Evolutionary conservation across 2,329 filamentous ascomycete species (phyloP).

Genomic region (Didymella pinodella): DNA sequence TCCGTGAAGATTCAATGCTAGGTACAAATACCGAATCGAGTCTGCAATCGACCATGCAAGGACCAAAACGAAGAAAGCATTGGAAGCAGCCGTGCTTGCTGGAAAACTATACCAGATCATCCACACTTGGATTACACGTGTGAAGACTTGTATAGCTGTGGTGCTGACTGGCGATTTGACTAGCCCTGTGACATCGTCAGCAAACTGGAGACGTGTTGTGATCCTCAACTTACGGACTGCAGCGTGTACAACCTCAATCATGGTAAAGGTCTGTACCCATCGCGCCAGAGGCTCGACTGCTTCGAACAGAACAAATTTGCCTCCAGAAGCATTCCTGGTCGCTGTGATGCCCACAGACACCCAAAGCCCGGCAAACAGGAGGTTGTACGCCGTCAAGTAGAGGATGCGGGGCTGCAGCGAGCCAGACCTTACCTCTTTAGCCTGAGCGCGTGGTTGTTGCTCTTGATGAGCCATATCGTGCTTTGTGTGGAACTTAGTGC

Average conservation of each 20-base stretch:
- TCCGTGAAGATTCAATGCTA: slow-evolving; percentile 33
- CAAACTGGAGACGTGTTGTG: too few relatives aligned
- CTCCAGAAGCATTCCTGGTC: not conserved
- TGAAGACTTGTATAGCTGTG: slow-evolving; percentile 34
- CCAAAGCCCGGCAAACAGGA: slow-evolving; percentile 34
- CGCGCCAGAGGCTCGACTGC: slow-evolving; percentile 25
- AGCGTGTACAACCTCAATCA: slow-evolving; percentile 35
- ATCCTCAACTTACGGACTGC: slow-evolving; percentile 23
- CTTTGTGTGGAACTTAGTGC: not conserved
- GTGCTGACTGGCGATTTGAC: slow-evolving; percentile 36
- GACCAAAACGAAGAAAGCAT: slow-evolving; percentile 30
- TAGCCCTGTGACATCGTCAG: slow-evolving; percentile 20
- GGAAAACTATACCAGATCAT: slow-evolving; percentile 40
- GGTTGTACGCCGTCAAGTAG: slow-evolving; percentile 37
- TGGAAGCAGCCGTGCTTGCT: slow-evolving; percentile 23
- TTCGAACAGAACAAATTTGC: slow-evolving; percentile 22
- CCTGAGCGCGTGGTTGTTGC: not conserved
- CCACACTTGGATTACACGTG: slow-evolving; percentile 41
- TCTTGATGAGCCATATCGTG: not conserved
- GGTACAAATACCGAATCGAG: slow-evolving; percentile 32
- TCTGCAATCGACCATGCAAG: slow-evolving; percentile 38
- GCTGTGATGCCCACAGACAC: slow-evolving; percentile 20
- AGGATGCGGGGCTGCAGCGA: slow-evolving; percentile 12
- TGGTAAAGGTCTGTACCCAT: slow-evolving; percentile 33
- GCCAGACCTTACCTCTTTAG: not conserved